Evolutionary conservation across 139 green algal species (phyloP).

Genomic region (Spirogloea muscicola): DNA sequence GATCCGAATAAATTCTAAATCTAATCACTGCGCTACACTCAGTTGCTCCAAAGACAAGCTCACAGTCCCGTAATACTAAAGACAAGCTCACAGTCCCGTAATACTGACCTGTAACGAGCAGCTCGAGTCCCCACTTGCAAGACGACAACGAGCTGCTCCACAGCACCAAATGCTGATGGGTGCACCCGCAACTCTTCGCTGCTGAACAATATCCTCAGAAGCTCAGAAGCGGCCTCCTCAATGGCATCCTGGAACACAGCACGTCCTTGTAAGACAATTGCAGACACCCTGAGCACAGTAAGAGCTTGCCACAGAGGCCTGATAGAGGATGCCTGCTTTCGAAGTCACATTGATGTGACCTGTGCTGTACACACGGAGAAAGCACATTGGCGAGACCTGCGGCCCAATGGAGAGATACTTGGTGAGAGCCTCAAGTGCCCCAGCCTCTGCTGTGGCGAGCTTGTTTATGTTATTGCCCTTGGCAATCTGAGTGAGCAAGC

Average conservation of each 20-base stretch:
- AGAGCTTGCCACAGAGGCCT: background rate
- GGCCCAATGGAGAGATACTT: constrained; percentile 37
- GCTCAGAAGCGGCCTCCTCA: constrained; percentile 21
- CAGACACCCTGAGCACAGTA: background rate
- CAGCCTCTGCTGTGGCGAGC: constrained; percentile 16
- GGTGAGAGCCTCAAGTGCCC: constrained; percentile 24
- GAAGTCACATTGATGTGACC: background rate
- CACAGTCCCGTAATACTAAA: too few species aligned
- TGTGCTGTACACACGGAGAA: background rate
- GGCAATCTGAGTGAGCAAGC: constrained; percentile 26
- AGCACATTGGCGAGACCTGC: background rate
- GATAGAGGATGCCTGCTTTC: background rate
- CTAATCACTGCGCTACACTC: too few species aligned
- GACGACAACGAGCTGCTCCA: constrained; percentile 38
- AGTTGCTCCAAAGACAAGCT: too few species aligned
- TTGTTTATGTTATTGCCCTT: constrained; percentile 21
- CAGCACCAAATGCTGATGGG: constrained; percentile 1
- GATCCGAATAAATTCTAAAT: too few species aligned
- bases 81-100: too few species aligned
- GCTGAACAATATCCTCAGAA: constrained; percentile 10
- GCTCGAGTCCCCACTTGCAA: constrained; percentile 5
- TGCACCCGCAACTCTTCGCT: constrained; percentile 23
- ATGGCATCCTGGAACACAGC: constrained; percentile 12
- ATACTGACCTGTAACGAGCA: constrained; percentile 6
- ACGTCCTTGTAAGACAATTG: background rate